A percentile compares a stretch with the other conserved stretches of the same genome.
Conservation (phyloP, 805 yeast genomes). For the Nakazawaea siamensis region DNA sequence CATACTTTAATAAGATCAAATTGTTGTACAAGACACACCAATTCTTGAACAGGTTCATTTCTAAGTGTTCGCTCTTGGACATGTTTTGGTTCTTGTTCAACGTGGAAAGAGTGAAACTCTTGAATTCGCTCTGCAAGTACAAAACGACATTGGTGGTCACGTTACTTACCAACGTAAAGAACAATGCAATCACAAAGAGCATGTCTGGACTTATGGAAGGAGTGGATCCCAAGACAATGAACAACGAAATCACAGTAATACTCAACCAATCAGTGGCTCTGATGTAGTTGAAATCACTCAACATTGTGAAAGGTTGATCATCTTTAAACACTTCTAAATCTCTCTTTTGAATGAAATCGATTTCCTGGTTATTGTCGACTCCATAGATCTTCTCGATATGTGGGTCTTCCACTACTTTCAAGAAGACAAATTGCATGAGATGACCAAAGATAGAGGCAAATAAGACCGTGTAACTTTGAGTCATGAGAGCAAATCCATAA, state of each 20-base stretch:
- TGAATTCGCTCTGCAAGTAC: slow-evolving; percentile 48
- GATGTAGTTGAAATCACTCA: slow-evolving; percentile 53
- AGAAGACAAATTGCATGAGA: slow-evolving; percentile 64
- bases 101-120: slow-evolving; percentile 51
- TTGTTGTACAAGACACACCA: slow-evolving; percentile 57
- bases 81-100: slow-evolving; percentile 52
- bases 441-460: slow-evolving; percentile 69
- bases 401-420: slow-evolving; percentile 74
- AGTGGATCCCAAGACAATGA: slow-evolving; percentile 27
- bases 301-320: slow-evolving; percentile 41
- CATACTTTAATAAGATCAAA: slow-evolving; percentile 11
- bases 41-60: slow-evolving; percentile 44
- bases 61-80: slow-evolving; percentile 9
- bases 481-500: slow-evolving; percentile 73
- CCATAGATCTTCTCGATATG: slow-evolving; percentile 79
- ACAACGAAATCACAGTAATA: slow-evolving; percentile 31
- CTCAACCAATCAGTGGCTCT: slow-evolving; percentile 59
- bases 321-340: slow-evolving; percentile 13
- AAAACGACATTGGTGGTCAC: slow-evolving; percentile 42
- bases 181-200: slow-evolving; percentile 26
- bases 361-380: slow-evolving; percentile 4
- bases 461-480: slow-evolving; percentile 65
- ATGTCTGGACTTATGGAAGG: slow-evolving; percentile 6
- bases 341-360: slow-evolving; percentile 24
- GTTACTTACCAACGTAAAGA: slow-evolving; percentile 42